Percentiles rank a stretch among this genome's conserved stretches.
phyloP scores from a whole-genome alignment of 148 eudicot genomes.

The Amaranthus palmeri region DNA sequence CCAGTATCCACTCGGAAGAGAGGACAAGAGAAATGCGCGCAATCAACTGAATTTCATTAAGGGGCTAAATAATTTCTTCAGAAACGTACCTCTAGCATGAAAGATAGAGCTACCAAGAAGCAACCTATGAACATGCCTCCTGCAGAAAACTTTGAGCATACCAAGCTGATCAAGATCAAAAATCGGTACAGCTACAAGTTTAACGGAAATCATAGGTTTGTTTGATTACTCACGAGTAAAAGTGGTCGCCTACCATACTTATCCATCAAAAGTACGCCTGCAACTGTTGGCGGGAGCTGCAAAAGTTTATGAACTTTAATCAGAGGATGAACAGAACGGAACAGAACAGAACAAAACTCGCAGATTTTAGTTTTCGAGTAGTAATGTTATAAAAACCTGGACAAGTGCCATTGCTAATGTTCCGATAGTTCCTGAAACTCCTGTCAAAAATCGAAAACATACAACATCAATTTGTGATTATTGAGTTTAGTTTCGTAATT shows the following conservation, averaged over 20 bases:
- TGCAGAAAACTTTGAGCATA: constrained; percentile 20
- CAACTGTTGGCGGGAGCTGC: constrained; percentile 37
- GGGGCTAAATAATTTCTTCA: no score
- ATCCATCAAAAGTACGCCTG: constrained; percentile 45
- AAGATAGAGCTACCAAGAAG: constrained; percentile 21
- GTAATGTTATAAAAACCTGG: constrained; percentile 33
- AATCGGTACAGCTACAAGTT: background rate
- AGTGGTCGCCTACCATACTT: constrained; percentile 46
- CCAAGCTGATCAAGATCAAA: background rate
- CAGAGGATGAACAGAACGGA: background rate
- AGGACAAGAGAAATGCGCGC: background rate
- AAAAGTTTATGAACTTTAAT: background rate
- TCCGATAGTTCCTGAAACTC: constrained; percentile 46
- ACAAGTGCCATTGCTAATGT: constrained; percentile 50
- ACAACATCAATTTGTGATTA: background rate
- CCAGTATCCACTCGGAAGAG: no score
- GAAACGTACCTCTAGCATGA: constrained; percentile 19
- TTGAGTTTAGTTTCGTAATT: background rate
- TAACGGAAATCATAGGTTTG: background rate
- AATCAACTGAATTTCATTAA: no score
- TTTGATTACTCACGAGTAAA: constrained; percentile 31
- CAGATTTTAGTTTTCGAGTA: background rate
- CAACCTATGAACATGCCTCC: constrained; percentile 22
- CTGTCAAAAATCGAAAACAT: constrained; percentile 24
- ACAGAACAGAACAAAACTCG: background rate